Evolutionary conservation across 2,329 filamentous ascomycete genomes (phyloP), one percentile per base, ranked within the genome.

Genomic region (Thelonectria discophora): DNA sequence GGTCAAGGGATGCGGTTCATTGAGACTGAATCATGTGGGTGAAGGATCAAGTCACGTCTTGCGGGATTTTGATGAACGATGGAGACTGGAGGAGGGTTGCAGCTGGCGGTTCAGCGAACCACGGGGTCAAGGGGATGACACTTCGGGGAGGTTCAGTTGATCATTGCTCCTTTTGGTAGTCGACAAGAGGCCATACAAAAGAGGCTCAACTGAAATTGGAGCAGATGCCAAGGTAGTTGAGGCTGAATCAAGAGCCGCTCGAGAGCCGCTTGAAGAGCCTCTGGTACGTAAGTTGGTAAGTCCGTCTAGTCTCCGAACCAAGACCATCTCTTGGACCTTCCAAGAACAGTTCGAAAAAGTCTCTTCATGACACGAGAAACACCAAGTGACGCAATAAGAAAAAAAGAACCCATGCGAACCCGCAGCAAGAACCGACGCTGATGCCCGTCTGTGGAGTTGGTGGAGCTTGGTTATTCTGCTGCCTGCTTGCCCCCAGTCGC

Each of bases 391-490:
- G 52, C 58, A 52, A 50, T 55, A 42, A 30, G 24, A 39, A 46
- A 40, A 40, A 24, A 32, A 40, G 9, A 24, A 15, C 13, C 45
- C 43, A 32, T 42, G 24, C 32, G 20, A 15, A 34, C 30, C 42
- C 17, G 40, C 48, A 32, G 40, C 24, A 52, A 52, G 43, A 45
- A 42, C 53, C 45, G 48, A 42, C 47, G 32, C 52, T 56, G 56
- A 55, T 61, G 58, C 18, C 59, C 43, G 20, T 17, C 10, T 57
- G 55, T 58, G 54, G 59, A 30, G 53, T 21, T 13, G 51, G 60
- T 63, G 60, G 56, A 54, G 58, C 18, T 32, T 20, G n/a, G 45
- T 52, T 56, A 63, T 53, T 46, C 60, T 60, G 60, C 56, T 63
- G 60, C 60, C 60, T 63, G 49, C 20, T 50, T n/a, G 30, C 55